Percentiles rank a stretch among this genome's conserved stretches.
Evolutionary conservation across 768 basidiomycete genomes (phyloP).

Genomic region (Suillus cothurnatus): DNA sequence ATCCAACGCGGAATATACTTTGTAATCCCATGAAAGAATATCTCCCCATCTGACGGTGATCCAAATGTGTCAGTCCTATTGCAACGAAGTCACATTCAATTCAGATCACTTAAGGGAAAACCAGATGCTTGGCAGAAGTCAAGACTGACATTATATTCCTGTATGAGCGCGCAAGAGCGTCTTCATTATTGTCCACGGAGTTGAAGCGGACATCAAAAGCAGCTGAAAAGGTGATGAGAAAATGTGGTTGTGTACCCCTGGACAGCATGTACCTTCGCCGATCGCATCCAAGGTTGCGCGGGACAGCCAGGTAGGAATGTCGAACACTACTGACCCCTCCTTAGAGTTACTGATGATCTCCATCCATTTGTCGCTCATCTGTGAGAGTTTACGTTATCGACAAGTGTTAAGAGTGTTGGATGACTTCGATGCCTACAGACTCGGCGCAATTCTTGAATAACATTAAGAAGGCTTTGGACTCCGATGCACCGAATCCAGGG

Average conservation of each 20-base stretch:
- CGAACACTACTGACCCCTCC: constrained; percentile 19
- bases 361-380: constrained; percentile 29
- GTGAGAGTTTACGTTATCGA: not conserved
- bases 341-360: constrained; percentile 18
- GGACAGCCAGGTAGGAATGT: constrained; percentile 36
- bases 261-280: constrained; percentile 41
- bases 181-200: constrained; percentile 30
- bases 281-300: constrained; percentile 53
- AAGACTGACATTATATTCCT: constrained; percentile 9
- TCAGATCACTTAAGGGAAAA: not conserved
- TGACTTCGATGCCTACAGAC: constrained; percentile 18
- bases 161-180: constrained; percentile 11
- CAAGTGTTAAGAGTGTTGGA: not conserved
- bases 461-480: constrained; percentile 51
- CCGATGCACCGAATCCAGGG: constrained; percentile 55
- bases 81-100: not conserved
- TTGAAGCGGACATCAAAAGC: constrained; percentile 55
- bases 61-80: constrained; percentile 13
- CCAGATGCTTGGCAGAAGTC: not conserved
- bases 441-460: constrained; percentile 45
- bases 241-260: not conserved
- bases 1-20: constrained; percentile 32
- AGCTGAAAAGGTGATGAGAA: constrained; percentile 24
- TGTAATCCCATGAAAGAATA: constrained; percentile 36
- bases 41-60: constrained; percentile 11